A percentile compares a stretch with the other conserved stretches of the same genome.
Evolutionary conservation across 768 basidiomycete species (phyloP).

Genomic region (Coprinopsis sp.): DNA sequence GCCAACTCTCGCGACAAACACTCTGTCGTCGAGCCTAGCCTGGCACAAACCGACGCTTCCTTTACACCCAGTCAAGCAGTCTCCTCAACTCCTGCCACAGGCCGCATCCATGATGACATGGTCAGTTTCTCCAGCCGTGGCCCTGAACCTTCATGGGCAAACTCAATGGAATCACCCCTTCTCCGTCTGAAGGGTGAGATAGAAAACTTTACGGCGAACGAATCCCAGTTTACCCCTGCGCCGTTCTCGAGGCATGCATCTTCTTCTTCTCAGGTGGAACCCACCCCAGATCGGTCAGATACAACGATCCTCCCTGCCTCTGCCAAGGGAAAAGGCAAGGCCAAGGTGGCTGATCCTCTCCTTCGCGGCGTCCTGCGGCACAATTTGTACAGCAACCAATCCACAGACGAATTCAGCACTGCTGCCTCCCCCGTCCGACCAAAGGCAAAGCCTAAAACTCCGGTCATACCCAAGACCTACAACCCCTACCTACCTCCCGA

Average conservation of each 20-base stretch:
- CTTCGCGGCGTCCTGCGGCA: conserved; percentile 49
- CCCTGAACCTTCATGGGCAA: conserved; percentile 63
- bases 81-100: conserved; percentile 74
- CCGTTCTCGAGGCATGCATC: conserved; percentile 1
- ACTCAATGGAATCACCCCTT: conserved; percentile 70
- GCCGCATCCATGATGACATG: conserved; percentile 30
- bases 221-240: conserved; percentile 19
- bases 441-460: conserved; percentile 51
- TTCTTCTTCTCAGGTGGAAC: conserved; percentile 11
- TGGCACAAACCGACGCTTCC: conserved; percentile 58
- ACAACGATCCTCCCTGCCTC: conserved; percentile 18
- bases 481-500: conserved; percentile 61
- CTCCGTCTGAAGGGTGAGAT: conserved; percentile 61
- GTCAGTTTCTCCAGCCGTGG: conserved; percentile 35
- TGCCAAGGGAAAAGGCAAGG: conserved; percentile 46
- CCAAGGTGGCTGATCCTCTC: conserved; percentile 31
- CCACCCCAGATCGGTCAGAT: conserved; percentile 7
- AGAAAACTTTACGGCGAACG: conserved; percentile 47
- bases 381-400: conserved; percentile 42
- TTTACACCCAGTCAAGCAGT: conserved; percentile 72
- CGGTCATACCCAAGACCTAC: conserved; percentile 43
- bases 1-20: conserved; percentile 15
- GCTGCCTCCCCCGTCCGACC: conserved; percentile 48
- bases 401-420: conserved; percentile 28
- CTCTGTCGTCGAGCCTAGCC: conserved; percentile 35